Percentiles rank a stretch among this genome's conserved stretches.
Conservation (phyloP, 106 monocot species). For the Dioscorea zingiberensis region DNA sequence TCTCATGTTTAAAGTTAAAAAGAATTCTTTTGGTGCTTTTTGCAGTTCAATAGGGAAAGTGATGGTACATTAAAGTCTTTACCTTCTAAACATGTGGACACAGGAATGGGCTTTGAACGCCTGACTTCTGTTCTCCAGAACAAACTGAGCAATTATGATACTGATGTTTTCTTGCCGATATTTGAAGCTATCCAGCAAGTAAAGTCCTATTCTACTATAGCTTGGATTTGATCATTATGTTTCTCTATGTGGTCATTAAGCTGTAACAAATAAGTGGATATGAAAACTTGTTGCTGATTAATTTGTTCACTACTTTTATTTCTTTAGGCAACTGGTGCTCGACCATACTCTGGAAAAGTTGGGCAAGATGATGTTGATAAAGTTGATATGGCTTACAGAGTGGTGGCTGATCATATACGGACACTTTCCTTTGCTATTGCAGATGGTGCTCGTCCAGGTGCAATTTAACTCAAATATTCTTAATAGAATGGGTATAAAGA, state of each 20-base stretch:
- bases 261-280: too few relatives aligned
- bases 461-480: not conserved
- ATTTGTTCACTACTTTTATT: not conserved
- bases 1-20: not conserved
- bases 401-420: slow-evolving; percentile 93
- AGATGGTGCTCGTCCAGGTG: slow-evolving; percentile 93
- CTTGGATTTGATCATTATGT: too few relatives aligned
- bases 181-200: slow-evolving; percentile 87
- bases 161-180: slow-evolving; percentile 84
- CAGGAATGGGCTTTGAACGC: slow-evolving; percentile 91
- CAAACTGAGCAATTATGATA: slow-evolving; percentile 98
- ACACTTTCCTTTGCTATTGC: slow-evolving; percentile 95
- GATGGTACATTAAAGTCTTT: slow-evolving; percentile 78
- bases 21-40: not conserved
- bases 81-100: slow-evolving; percentile 90
- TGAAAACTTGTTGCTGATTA: not conserved
- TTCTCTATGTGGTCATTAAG: too few relatives aligned
- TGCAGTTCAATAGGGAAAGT: slow-evolving; percentile 81
- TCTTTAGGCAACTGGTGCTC: slow-evolving; percentile 63
- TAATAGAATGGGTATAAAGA: too few relatives aligned
- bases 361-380: slow-evolving; percentile 75
- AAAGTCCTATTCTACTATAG: slow-evolving; percentile 1
- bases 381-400: slow-evolving; percentile 92
- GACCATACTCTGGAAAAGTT: slow-evolving; percentile 68
- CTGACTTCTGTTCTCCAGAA: slow-evolving; percentile 88